Conservation (phyloP, 495 filamentous ascomycete genomes). For the Penicillium egyptiacum region DNA sequence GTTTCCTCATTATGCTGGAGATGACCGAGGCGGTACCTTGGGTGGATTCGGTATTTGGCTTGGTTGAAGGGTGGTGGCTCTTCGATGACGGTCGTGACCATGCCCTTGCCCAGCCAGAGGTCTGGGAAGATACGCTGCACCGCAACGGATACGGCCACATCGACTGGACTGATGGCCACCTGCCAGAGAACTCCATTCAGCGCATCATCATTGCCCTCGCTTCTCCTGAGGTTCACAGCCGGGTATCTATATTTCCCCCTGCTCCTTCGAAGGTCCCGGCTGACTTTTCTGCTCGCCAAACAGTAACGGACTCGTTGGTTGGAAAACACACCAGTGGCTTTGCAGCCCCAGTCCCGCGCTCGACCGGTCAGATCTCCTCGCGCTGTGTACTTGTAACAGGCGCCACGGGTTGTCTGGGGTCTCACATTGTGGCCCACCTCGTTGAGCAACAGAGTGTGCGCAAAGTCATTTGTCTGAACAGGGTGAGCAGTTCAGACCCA, state of each 20-base stretch:
- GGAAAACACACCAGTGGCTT: slow-evolving; percentile 23
- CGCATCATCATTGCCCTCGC: slow-evolving; percentile 49
- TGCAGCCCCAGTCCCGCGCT: not conserved
- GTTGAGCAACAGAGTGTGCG: slow-evolving; percentile 34
- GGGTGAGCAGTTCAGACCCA: slow-evolving; percentile 1
- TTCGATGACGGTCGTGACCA: slow-evolving; percentile 51
- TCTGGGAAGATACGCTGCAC: slow-evolving; percentile 43
- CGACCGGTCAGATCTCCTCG: not conserved
- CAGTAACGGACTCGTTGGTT: slow-evolving; percentile 33
- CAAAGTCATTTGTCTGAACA: slow-evolving; percentile 13
- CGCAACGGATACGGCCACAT: slow-evolving; percentile 47
- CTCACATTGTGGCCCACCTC: slow-evolving; percentile 45
- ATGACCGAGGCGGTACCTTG: slow-evolving; percentile 40
- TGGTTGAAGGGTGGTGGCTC: slow-evolving; percentile 56
- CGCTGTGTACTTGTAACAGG: slow-evolving; percentile 51
- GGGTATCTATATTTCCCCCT: not conserved
- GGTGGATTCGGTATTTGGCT: slow-evolving; percentile 48
- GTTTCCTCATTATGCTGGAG: slow-evolving; percentile 46
- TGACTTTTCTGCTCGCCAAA: slow-evolving; percentile 25
- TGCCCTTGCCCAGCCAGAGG: slow-evolving; percentile 33
- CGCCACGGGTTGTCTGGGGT: slow-evolving; percentile 52
- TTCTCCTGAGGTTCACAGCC: slow-evolving; percentile 28
- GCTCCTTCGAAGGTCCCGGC: not conserved
- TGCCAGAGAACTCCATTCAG: slow-evolving; percentile 41
- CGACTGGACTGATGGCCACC: slow-evolving; percentile 49